Conservation (phyloP, 2,329 filamentous ascomycete genomes). For the Diaporthe destruens region DNA sequence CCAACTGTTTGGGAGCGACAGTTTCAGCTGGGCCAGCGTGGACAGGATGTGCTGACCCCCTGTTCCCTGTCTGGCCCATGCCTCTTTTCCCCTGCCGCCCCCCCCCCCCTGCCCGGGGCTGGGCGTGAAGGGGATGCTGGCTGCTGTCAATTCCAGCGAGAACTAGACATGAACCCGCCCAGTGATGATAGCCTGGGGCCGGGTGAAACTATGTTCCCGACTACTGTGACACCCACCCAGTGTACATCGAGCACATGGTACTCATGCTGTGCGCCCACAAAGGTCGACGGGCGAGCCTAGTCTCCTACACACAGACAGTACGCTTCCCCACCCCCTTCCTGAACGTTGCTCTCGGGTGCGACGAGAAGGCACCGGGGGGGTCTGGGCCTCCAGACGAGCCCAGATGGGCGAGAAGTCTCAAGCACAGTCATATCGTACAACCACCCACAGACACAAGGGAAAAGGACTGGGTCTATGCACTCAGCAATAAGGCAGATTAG, state of each 20-base stretch:
- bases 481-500: conserved; percentile 17
- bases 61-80: neutral
- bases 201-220: neutral
- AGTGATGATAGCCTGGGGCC: neutral
- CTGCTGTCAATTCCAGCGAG: neutral
- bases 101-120: neutral
- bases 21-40: conserved; percentile 26
- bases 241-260: conserved; percentile 29
- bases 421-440: conserved; percentile 22
- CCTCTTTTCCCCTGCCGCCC: too few species aligned
- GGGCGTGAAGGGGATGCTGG: neutral
- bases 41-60: neutral
- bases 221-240: conserved; percentile 12
- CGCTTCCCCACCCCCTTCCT: neutral
- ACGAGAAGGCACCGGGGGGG: conserved; percentile 20
- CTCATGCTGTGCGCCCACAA: conserved; percentile 36
- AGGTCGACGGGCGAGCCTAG: conserved; percentile 7
- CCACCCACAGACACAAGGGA: conserved; percentile 13
- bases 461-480: neutral
- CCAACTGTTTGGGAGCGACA: conserved; percentile 3
- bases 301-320: neutral
- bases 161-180: neutral
- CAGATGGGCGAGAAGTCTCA: neutral
- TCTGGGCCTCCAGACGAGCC: neutral
- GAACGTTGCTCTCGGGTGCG: conserved; percentile 24